Conservation (phyloP, 805 yeast genomes). For the Metschnikowia henanensis region DNA sequence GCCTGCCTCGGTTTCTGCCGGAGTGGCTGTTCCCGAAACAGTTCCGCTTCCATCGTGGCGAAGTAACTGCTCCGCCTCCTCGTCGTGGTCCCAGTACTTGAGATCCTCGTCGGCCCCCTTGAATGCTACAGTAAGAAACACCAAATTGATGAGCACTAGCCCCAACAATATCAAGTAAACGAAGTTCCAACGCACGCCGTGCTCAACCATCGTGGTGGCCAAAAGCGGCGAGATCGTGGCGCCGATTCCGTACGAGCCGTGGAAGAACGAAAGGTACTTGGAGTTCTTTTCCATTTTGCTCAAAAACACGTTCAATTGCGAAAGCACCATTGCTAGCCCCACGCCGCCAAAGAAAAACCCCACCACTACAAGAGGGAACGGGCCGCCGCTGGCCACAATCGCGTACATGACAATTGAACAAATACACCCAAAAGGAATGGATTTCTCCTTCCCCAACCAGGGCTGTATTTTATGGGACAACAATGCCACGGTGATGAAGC, state of each 20-base stretch:
- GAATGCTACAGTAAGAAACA: conserved; percentile 14
- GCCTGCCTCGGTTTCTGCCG: conserved; percentile 7
- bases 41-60: background rate
- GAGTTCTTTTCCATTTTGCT: conserved; percentile 23
- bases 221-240: conserved; percentile 25
- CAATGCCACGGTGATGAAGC: conserved; percentile 21
- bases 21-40: background rate
- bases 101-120: conserved; percentile 19
- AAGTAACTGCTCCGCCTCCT: conserved; percentile 8
- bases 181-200: conserved; percentile 20
- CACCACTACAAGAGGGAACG: conserved; percentile 21
- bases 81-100: conserved; percentile 17
- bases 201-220: conserved; percentile 21
- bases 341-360: conserved; percentile 27
- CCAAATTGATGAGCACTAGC: conserved; percentile 14
- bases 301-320: conserved; percentile 24
- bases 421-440: conserved; percentile 19
- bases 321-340: conserved; percentile 22
- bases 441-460: conserved; percentile 18
- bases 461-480: conserved; percentile 18
- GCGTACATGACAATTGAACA: conserved; percentile 16
- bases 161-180: conserved; percentile 20
- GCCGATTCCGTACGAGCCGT: conserved; percentile 27
- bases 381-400: conserved; percentile 21
- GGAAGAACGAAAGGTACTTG: conserved; percentile 21